phyloP scores from a whole-genome alignment of 2,329 filamentous ascomycete species.

The Hypocreales sp. region DNA sequence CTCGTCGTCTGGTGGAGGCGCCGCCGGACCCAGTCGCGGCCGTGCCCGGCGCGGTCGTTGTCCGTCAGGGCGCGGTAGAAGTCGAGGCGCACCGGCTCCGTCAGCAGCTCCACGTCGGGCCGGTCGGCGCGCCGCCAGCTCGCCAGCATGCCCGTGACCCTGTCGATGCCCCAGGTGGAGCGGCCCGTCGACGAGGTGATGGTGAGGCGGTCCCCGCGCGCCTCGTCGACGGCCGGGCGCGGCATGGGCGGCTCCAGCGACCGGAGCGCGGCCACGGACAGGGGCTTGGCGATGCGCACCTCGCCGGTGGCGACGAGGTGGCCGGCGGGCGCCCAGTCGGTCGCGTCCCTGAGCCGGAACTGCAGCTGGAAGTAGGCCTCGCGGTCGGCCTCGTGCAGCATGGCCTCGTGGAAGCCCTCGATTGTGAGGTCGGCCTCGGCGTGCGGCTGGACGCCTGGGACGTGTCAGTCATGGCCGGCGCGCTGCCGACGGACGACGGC shows the following conservation, averaged over 20 bases:
- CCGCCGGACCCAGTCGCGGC: slow-evolving; percentile 37
- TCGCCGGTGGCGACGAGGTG: slow-evolving; percentile 37
- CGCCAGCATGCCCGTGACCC: slow-evolving; percentile 22
- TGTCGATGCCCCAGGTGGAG: slow-evolving; percentile 27
- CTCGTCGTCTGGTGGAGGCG: slow-evolving; percentile 29
- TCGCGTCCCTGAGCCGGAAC: slow-evolving; percentile 25
- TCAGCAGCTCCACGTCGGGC: slow-evolving; percentile 23
- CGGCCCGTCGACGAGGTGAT: slow-evolving; percentile 18
- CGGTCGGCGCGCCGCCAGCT: slow-evolving; percentile 21
- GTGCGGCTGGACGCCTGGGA: slow-evolving; percentile 27
- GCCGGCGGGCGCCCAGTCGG: slow-evolving; percentile 34
- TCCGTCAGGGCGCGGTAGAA: slow-evolving; percentile 53
- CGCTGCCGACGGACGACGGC: too few relatives aligned
- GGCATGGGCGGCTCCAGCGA: slow-evolving; percentile 5
- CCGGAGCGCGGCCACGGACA: slow-evolving; percentile 10
- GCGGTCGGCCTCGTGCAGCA: slow-evolving; percentile 7
- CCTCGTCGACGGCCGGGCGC: slow-evolving; percentile 8
- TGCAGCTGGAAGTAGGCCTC: slow-evolving; percentile 33
- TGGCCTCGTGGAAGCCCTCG: slow-evolving; percentile 12
- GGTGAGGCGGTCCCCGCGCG: slow-evolving; percentile 9
- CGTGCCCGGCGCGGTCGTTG: slow-evolving; percentile 44
- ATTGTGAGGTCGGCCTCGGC: slow-evolving; percentile 18
- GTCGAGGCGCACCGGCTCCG: slow-evolving; percentile 27
- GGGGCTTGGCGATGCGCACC: slow-evolving; percentile 21
- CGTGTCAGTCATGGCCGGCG: too few relatives aligned